Conservation (phyloP, 2,329 filamentous ascomycete species). For the Botrytis porri region DNA sequence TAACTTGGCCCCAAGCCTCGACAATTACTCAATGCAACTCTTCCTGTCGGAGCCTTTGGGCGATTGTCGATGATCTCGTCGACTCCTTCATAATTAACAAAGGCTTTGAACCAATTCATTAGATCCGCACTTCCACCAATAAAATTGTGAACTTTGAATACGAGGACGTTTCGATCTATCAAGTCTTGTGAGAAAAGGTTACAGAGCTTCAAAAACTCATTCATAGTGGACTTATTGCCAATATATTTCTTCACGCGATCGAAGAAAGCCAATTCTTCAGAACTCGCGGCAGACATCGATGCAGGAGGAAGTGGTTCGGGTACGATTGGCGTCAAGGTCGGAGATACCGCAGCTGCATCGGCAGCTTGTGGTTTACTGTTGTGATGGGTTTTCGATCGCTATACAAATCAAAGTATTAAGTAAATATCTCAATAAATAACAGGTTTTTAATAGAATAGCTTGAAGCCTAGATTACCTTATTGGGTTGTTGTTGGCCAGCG, state of each 20-base stretch:
- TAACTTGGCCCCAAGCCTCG: conserved; percentile 95
- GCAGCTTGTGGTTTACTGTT: conserved; percentile 38
- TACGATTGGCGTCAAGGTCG: conserved; percentile 82
- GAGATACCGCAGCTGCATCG: conserved; percentile 55
- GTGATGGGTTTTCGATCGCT: conserved; percentile 72
- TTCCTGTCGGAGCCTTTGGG: conserved; percentile 69
- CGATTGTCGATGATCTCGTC: conserved; percentile 78
- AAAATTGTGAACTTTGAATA: conserved; percentile 79
- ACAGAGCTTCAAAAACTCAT: conserved; percentile 94
- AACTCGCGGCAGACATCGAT: conserved; percentile 67
- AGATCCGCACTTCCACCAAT: conserved; percentile 86
- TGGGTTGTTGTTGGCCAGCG: conserved; percentile 37
- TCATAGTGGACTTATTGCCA: conserved; percentile 86
- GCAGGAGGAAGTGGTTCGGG: conserved; percentile 83
- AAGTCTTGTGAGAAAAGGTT: conserved; percentile 93
- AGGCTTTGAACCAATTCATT: conserved; percentile 82
- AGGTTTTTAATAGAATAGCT: neutral
- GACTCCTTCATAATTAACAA: conserved; percentile 73
- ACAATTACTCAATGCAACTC: conserved; percentile 93
- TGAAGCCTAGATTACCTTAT: conserved; percentile 47
- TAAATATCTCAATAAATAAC: neutral
- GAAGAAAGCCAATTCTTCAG: conserved; percentile 90
- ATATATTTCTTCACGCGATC: conserved; percentile 96
- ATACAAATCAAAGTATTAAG: conserved; percentile 19
- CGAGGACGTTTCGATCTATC: conserved; percentile 79